Conservation (phyloP, 345 rosid genomes). For the Sonneratia alba region DNA sequence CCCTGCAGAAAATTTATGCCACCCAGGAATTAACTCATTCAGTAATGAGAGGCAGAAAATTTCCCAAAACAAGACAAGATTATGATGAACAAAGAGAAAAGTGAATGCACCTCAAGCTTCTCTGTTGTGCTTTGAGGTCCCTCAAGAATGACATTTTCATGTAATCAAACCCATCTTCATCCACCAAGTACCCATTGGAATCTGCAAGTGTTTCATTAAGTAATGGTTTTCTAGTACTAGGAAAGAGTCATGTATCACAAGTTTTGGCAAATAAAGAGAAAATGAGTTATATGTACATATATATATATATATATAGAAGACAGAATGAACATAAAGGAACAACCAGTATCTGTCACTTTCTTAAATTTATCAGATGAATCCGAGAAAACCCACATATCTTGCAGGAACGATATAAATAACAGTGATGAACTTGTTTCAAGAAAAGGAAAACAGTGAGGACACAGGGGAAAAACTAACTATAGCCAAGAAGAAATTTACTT, state of each 20-base stretch:
- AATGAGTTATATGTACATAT: background rate
- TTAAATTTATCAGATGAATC: background rate
- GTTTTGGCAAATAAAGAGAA: background rate
- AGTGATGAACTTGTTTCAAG: background rate
- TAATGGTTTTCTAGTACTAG: background rate
- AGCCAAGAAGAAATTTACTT: background rate
- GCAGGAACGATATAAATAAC: background rate
- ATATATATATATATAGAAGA: background rate
- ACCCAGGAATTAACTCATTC: conserved; percentile 3
- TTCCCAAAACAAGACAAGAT: background rate
- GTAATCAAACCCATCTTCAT: conserved; percentile 95
- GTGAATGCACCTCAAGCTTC: conserved; percentile 67
- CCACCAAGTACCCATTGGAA: conserved; percentile 92
- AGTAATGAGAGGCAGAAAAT: background rate
- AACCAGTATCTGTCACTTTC: background rate
- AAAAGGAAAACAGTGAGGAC: background rate
- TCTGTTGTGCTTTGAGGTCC: conserved; percentile 90
- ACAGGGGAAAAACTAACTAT: background rate
- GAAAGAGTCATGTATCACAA: background rate
- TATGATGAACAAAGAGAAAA: background rate
- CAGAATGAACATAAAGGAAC: background rate
- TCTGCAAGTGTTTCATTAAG: conserved; percentile 38
- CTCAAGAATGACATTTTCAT: conserved; percentile 92
- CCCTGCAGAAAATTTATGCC: conserved; percentile 39
- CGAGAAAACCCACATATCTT: background rate